phyloP scores from a whole-genome alignment of 805 yeast genomes.

The Cyberlindnera misumaiensis region DNA sequence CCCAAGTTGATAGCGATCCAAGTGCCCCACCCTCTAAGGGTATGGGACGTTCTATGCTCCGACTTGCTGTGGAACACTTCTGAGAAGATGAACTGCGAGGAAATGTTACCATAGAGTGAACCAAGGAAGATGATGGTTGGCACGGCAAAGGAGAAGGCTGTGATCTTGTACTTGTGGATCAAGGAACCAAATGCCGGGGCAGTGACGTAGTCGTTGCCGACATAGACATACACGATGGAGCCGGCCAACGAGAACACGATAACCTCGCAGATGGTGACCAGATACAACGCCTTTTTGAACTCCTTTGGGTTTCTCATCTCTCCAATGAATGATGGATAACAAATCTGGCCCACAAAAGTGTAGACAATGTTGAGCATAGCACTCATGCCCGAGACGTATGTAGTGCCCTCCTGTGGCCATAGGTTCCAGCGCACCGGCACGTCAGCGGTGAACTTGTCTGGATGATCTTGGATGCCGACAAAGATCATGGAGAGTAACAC shows the following conservation, averaged over 20 bases:
- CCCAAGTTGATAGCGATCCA: slow-evolving; percentile 40
- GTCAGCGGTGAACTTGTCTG: slow-evolving; percentile 31
- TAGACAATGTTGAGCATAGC: slow-evolving; percentile 55
- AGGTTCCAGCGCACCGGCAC: slow-evolving; percentile 37
- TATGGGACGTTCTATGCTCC: slow-evolving; percentile 39
- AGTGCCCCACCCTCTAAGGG: slow-evolving; percentile 43
- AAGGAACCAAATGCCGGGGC: slow-evolving; percentile 58
- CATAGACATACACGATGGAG: slow-evolving; percentile 51
- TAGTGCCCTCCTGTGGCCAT: slow-evolving; percentile 48
- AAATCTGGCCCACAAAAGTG: slow-evolving; percentile 59
- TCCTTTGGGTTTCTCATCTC: slow-evolving; percentile 54
- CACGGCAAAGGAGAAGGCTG: slow-evolving; percentile 53
- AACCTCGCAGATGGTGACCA: slow-evolving; percentile 45
- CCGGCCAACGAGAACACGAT: slow-evolving; percentile 48
- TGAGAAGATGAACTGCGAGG: slow-evolving; percentile 45
- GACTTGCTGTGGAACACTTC: slow-evolving; percentile 37
- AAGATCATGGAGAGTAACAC: slow-evolving; percentile 46
- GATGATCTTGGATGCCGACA: slow-evolving; percentile 47
- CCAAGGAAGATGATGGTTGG: slow-evolving; percentile 56
- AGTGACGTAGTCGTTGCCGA: slow-evolving; percentile 45
- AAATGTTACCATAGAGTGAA: slow-evolving; percentile 46
- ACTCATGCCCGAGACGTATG: slow-evolving; percentile 45
- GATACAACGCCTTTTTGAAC: slow-evolving; percentile 47
- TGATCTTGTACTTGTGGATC: slow-evolving; percentile 38
- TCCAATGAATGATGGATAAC: slow-evolving; percentile 54